Evolutionary conservation across 2,329 filamentous ascomycete species (phyloP), one percentile per base, ranked within the genome.

Genomic region (Monilinia polystroma): DNA sequence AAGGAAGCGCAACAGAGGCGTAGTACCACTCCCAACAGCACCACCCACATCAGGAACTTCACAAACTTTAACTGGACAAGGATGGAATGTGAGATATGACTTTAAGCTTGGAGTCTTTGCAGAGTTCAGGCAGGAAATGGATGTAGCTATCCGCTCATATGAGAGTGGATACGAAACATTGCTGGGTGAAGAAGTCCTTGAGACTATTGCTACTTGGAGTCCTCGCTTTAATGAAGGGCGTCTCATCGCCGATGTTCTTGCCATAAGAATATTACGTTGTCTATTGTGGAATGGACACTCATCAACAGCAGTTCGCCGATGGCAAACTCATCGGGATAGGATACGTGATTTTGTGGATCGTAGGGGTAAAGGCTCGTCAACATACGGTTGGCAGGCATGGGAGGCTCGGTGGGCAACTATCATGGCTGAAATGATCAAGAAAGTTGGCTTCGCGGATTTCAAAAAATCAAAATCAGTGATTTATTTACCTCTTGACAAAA

Each of bases 331-430:
- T 77, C 87, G 89, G 68, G 84, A 88, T 66, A 86, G 89, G 66
- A 87, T 94, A 70, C 84, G 83, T 66, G 90, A 92, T 72, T 85
- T 97, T 63, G 82, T 97, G 20, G 92, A 97, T 74, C 85, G 91
- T 23, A 87, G 90, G 71, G 93, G 93, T 4, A 91, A 91, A 72
- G 94, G 94, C 0, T 93, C 91, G 3, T 86, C 87, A 43, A 96
- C 92, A 71, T 98, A 98, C 76, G 92, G 92, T 7, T 98, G 93
- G 91, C 86, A 92, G 74, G 93, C 94, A 2, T 99, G 94, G 93
- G 90, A 97, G 79, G 88, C 91, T 52, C 85, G 91, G 66, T 89
- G 87, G 87, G 83, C 85, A 20, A 80, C 80, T 29, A 79, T 87
- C 16, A 89, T 89, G 87, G 86, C 85, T 2, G 81, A 85, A 55